Base-by-base conservation (phyloP, 805 yeast species). In the Ogataea neopini region DNA sequence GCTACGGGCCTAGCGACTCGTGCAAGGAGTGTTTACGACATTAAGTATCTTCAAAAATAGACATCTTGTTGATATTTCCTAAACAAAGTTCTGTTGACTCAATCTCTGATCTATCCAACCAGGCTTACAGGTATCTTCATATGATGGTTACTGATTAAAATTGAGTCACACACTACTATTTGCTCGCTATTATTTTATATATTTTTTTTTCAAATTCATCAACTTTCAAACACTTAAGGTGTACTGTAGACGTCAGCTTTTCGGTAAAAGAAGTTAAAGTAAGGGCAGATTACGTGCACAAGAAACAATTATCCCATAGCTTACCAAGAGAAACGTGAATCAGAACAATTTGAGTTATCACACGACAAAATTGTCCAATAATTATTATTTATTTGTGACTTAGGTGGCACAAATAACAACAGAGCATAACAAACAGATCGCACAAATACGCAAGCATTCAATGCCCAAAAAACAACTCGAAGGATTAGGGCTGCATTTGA, bases 391-490 rank as follows among this genome's bases (percentile, higher is more conserved):
- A 9, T 29, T 18, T 30, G 34, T 14, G 37, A 36, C 40, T 36
- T 17, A 36, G 40, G 40, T 36, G 40, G 26, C 40, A 36, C 40
- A 34, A 34, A 19, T 10, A 34, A 8, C n/a, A n/a, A 15, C 11
- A 18, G 13, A 34, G 37, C 22, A 34, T 22, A 11, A n/a, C 11
- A 36, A 22, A 7, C 18, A 13, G 40, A 36, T 20, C 40, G 13
- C 10, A n/a, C 13, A 22, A 19, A 5, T 20, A 7, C 33, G 22
- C 20, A 7, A 13, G 11, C 13, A 5, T 26, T 18, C 37, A 39
- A 55, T 53, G 59, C 50, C 59, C 10, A 54, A 55, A 32, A 50
- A 51, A 43, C 59, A 50, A 40, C 38, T 56, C 22, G 61, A 57
- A 34, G 57, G 59, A 4, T 44, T 57, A 6, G 57, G 59, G 3